Conservation (phyloP, 805 yeast genomes). For the Wickerhamomyces strasburgensis region DNA sequence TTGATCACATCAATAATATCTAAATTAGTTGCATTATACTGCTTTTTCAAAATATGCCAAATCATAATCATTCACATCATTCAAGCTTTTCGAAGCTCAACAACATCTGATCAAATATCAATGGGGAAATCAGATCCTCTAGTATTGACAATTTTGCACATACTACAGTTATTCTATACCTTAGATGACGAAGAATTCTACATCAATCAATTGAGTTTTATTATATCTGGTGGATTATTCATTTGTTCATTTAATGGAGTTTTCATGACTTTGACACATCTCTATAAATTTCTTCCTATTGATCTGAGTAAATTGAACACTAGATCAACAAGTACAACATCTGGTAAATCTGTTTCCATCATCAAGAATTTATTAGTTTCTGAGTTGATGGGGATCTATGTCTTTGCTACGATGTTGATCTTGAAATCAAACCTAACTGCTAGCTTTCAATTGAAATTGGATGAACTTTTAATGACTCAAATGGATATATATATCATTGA, state of each 20-base stretch:
- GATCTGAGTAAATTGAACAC: slow-evolving; percentile 25
- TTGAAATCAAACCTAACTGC: slow-evolving; percentile 35
- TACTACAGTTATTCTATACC: slow-evolving; percentile 28
- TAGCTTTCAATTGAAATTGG: slow-evolving; percentile 28
- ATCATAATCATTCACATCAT: slow-evolving; percentile 27
- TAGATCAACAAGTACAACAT: slow-evolving; percentile 4
- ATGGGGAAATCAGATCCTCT: slow-evolving; percentile 30
- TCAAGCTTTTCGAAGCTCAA: slow-evolving; percentile 21
- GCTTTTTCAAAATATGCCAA: slow-evolving; percentile 31
- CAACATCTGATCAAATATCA: slow-evolving; percentile 8
- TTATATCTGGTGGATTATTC: slow-evolving; percentile 55
- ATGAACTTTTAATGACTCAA: slow-evolving; percentile 26
- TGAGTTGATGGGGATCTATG: slow-evolving; percentile 35
- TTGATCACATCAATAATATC: slow-evolving; percentile 1
- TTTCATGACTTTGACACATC: slow-evolving; percentile 51
- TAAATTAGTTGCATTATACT: slow-evolving; percentile 28
- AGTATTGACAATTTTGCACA: slow-evolving; percentile 32
- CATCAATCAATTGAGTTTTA: slow-evolving; percentile 36
- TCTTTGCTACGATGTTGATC: slow-evolving; percentile 34
- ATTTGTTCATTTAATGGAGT: slow-evolving; percentile 64
- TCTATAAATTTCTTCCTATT: slow-evolving; percentile 35
- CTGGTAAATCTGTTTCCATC: slow-evolving; percentile 28
- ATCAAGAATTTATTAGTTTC: slow-evolving; percentile 35
- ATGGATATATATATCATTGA: slow-evolving; percentile 26
- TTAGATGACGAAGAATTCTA: slow-evolving; percentile 33